phyloP scores from a whole-genome alignment of 768 basidiomycete species.

The Holtermanniella nyarrowii region DNA sequence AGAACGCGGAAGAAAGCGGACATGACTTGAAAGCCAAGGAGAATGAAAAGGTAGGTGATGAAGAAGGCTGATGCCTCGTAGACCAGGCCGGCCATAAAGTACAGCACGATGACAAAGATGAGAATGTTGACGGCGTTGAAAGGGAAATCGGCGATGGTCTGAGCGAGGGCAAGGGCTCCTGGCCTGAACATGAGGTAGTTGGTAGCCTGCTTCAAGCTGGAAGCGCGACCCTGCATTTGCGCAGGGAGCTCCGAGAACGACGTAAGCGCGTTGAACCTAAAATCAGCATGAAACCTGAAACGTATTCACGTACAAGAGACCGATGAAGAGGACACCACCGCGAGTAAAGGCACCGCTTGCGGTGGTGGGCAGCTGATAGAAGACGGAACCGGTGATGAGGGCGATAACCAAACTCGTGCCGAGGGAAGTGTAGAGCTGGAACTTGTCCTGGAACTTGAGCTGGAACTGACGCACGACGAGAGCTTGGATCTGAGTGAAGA shows the following conservation, averaged over 20 bases:
- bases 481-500: constrained; percentile 60
- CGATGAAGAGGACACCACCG: constrained; percentile 65
- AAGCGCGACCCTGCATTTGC: constrained; percentile 72
- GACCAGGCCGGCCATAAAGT: constrained; percentile 43
- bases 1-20: constrained; percentile 73
- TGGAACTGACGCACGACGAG: constrained; percentile 65
- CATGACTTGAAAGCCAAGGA: constrained; percentile 54
- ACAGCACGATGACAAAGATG: constrained; percentile 39
- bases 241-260: constrained; percentile 43
- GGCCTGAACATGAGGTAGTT: constrained; percentile 44
- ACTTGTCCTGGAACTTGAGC: constrained; percentile 57
- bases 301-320: constrained; percentile 32
- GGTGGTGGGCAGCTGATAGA: constrained; percentile 59
- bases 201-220: constrained; percentile 43
- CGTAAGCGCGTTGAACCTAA: constrained; percentile 50
- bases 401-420: constrained; percentile 51
- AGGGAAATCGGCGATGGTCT: constrained; percentile 43
- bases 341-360: constrained; percentile 79
- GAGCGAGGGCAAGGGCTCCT: constrained; percentile 41
- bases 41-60: constrained; percentile 49
- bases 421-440: constrained; percentile 65
- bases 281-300: constrained; percentile 33
- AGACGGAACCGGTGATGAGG: constrained; percentile 52
- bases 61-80: constrained; percentile 38
- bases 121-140: constrained; percentile 39